A percentile compares a stretch with the other conserved stretches of the same genome.
phyloP scores from a whole-genome alignment of 495 filamentous ascomycete genomes.

The Hyaloscypha variabilis region DNA sequence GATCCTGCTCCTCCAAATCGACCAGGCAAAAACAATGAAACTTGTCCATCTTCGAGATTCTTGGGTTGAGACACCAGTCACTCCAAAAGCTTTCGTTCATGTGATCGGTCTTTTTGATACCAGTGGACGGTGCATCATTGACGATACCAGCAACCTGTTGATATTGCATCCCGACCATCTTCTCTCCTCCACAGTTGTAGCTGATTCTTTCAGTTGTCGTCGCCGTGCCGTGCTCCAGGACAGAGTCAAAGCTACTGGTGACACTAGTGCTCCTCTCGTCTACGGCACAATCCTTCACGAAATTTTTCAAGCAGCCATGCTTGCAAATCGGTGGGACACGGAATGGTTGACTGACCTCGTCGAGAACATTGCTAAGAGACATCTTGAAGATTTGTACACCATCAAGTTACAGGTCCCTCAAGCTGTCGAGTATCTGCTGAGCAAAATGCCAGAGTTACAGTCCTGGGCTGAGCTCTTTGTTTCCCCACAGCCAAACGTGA shows the following conservation, averaged over 20 bases:
- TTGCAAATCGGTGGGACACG: conserved; percentile 79
- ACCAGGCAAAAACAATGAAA: conserved; percentile 64
- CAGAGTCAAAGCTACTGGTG: conserved; percentile 83
- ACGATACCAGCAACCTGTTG: conserved; percentile 80
- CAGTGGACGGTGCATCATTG: conserved; percentile 63
- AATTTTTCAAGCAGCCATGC: conserved; percentile 87
- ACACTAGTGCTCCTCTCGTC: conserved; percentile 73
- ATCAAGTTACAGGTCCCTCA: conserved; percentile 73
- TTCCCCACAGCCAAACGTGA: conserved; percentile 68
- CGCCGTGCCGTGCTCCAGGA: conserved; percentile 92
- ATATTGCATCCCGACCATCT: conserved; percentile 96
- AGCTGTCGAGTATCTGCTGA: conserved; percentile 74
- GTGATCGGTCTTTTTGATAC: conserved; percentile 77
- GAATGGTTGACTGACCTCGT: conserved; percentile 65
- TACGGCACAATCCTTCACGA: conserved; percentile 94
- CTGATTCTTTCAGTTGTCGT: conserved; percentile 87
- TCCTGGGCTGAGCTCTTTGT: conserved; percentile 86
- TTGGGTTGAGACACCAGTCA: conserved; percentile 80
- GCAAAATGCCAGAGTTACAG: conserved; percentile 76
- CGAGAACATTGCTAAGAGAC: conserved; percentile 62
- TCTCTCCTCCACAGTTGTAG: conserved; percentile 89
- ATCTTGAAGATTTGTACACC: conserved; percentile 84
- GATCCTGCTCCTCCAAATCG: conserved; percentile 77
- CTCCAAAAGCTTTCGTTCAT: conserved; percentile 75
- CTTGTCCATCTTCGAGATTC: conserved; percentile 78